Base-by-base conservation (phyloP, 1,284 basidiomycete species). In the Baeospora myosura region DNA sequence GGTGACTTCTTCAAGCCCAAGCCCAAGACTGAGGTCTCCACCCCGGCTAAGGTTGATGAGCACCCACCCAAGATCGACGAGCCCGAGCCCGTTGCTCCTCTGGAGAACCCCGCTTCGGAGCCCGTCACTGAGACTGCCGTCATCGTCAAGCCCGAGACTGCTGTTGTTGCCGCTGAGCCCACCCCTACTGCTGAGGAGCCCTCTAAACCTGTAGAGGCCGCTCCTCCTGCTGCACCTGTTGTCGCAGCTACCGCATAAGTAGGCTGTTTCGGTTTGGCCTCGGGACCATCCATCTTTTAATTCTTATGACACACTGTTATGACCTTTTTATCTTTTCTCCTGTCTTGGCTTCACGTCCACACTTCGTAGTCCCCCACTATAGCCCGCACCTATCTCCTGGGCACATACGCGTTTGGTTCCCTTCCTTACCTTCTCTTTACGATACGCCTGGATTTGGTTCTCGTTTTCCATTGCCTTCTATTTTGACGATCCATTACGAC, bases 21-120 rank as follows among this genome's bases (percentile, higher is more conserved):
- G 73, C 71, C 77, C 55, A 84, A 78, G 63, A 58, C 71, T 28
- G 85, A 86, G 59, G 71, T 78, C 38, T 60, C 74, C 33, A 63
- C 82, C 5, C 82, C 86, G 41, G 74, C 89, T 43, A 89, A 90
- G 71, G 87, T 92, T 45, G 87, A 88, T 51, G 84, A 85, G 68
- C 73, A 82, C 54, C 83, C 85, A 22, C 81, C 81, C 43, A 82
- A 81, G 69, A 81, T 87, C 49, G 83, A 83, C 43, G 79, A 86
- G 65, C 81, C 83, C 38, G 56, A 69, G 39, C 81, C 80, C 22
- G 78, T 85, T 48, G 81, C 81, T 44, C 82, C 84, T 49, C 70
- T 87, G 47, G 87, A 88, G 66, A 77, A 84, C 63, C 82, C 81
- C 21, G 78, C 70, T n/a, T 57, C 67, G 38, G 66, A 66, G 37